Evolutionary conservation across 768 basidiomycete genomes (phyloP).

Genomic region (Termitomyces sp.): DNA sequence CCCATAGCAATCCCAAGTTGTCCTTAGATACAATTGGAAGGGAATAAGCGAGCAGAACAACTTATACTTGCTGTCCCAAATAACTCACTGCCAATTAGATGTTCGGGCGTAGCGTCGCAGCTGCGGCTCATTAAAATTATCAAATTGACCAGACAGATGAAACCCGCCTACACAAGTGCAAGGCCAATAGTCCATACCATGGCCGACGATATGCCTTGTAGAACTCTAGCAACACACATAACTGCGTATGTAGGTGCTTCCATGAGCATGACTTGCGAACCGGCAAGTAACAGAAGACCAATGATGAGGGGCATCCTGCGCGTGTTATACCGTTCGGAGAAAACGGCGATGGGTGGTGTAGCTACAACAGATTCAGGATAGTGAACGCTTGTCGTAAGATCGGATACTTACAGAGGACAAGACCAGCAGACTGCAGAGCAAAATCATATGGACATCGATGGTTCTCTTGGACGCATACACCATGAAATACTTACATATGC

Average conservation of each 20-base stretch:
- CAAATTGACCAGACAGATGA: neutral
- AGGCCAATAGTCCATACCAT: slow-evolving; percentile 64
- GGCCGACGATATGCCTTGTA: slow-evolving; percentile 61
- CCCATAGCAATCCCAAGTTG: slow-evolving; percentile 63
- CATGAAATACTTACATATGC: slow-evolving; percentile 44
- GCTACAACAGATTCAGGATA: slow-evolving; percentile 28
- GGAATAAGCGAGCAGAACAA: neutral
- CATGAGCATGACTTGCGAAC: slow-evolving; percentile 61
- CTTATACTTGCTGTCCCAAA: neutral
- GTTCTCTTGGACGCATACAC: neutral
- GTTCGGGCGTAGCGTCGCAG: slow-evolving; percentile 54
- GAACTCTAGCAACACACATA: slow-evolving; percentile 56
- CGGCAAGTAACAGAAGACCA: slow-evolving; percentile 50
- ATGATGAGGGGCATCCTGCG: slow-evolving; percentile 48
- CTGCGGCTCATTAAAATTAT: slow-evolving; percentile 25
- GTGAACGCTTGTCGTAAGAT: neutral
- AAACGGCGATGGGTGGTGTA: slow-evolving; percentile 56
- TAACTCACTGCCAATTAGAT: slow-evolving; percentile 46
- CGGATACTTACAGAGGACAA: slow-evolving; percentile 46
- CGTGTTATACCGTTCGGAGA: slow-evolving; percentile 49
- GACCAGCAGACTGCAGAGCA: slow-evolving; percentile 47
- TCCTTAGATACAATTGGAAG: slow-evolving; percentile 27
- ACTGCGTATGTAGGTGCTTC: slow-evolving; percentile 54
- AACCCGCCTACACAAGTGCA: slow-evolving; percentile 47
- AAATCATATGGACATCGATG: neutral